phyloP scores from a whole-genome alignment of 2,329 filamentous ascomycete genomes.

The Ampelomyces quisqualis region DNA sequence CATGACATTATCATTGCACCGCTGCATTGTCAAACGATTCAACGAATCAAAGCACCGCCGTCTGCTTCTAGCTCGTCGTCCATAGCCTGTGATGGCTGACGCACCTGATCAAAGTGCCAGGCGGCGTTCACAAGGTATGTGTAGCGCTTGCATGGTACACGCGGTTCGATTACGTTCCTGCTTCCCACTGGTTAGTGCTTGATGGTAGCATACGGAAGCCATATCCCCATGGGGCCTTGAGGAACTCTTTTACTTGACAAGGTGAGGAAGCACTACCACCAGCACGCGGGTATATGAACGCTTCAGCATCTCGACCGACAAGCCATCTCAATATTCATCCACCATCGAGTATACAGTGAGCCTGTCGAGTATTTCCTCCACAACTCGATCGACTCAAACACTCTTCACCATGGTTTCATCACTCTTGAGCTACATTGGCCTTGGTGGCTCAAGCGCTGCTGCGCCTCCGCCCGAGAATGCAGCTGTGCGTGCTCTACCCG shows the following conservation, averaged over 20 bases:
- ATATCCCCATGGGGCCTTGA: constrained; percentile 32
- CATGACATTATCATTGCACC: constrained; percentile 20
- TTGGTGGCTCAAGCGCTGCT: constrained; percentile 18
- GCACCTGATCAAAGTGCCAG: constrained; percentile 31
- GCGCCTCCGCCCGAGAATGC: constrained; percentile 19
- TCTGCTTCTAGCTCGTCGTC: constrained; percentile 9
- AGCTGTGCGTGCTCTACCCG: constrained; percentile 47
- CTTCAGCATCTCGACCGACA: constrained; percentile 11
- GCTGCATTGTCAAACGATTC: constrained; percentile 14
- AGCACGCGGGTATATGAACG: constrained; percentile 24
- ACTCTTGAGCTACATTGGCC: constrained; percentile 30
- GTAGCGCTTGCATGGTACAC: constrained; percentile 24
- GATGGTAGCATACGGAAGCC: constrained; percentile 25
- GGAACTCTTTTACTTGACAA: constrained; percentile 28
- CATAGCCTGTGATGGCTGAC: constrained; percentile 9
- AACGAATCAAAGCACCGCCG: constrained; percentile 6
- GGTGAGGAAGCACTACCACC: constrained; percentile 15
- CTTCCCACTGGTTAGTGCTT: constrained; percentile 24
- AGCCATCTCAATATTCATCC: background rate
- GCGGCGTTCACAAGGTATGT: constrained; percentile 9
- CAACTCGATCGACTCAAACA: background rate
- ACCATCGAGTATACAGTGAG: background rate
- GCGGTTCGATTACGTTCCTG: constrained; percentile 29
- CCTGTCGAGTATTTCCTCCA: background rate
- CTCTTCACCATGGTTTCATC: constrained; percentile 25